Evolutionary conservation across 2,329 filamentous ascomycete species (phyloP).

Genomic region (Cordyceps farinosa): DNA sequence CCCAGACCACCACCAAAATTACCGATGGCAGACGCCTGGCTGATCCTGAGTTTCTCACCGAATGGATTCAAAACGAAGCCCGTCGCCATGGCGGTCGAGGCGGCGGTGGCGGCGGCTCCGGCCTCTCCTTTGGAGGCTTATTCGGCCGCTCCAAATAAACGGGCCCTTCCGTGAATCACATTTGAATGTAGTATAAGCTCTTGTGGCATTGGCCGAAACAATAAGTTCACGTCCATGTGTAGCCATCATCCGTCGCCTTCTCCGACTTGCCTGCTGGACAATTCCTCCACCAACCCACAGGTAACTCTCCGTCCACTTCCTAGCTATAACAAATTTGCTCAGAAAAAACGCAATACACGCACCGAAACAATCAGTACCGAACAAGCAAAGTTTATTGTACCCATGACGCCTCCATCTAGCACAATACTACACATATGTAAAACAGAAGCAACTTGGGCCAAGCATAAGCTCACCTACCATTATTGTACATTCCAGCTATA

Average conservation of each 20-base stretch:
- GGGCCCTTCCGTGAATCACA: too few species aligned
- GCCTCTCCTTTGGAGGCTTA: conserved; percentile 37
- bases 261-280: too few species aligned
- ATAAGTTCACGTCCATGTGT: too few species aligned
- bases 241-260: too few species aligned
- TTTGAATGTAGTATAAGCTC: too few species aligned
- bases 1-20: conserved; percentile 46
- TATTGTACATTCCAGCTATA: not conserved
- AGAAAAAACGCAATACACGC: not conserved
- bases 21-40: conserved; percentile 46
- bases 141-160: conserved; percentile 32
- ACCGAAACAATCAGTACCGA: not conserved
- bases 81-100: conserved; percentile 43
- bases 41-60: conserved; percentile 47
- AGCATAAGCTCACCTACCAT: not conserved
- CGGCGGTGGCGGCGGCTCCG: conserved; percentile 40
- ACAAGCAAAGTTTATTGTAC: not conserved
- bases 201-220: too few species aligned
- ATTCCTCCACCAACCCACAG: too few species aligned
- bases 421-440: not conserved
- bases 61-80: conserved; percentile 53
- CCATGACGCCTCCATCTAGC: not conserved
- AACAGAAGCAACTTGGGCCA: not conserved
- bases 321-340: too few species aligned
- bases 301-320: too few species aligned